These are phyloP conservation scores for Pleurotus ostreatus DNA, from an alignment of 768 basidiomycete species.

Conservation along the genomic window DNA sequence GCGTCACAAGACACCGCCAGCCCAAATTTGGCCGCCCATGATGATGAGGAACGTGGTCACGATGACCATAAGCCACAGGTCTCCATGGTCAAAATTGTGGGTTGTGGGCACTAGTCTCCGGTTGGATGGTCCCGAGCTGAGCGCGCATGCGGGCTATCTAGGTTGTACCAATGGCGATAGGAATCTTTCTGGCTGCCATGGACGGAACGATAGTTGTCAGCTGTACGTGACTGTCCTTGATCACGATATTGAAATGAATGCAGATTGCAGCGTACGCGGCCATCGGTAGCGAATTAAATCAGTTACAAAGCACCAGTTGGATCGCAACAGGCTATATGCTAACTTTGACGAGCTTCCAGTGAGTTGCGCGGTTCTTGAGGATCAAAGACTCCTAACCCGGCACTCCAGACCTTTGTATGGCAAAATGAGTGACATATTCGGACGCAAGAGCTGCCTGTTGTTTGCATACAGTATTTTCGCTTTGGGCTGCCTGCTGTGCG, in stretches of 20 bases:
- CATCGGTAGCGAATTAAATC: conserved; percentile 56
- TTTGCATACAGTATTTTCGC: conserved; percentile 53
- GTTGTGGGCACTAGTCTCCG: background rate
- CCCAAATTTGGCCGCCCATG: conserved; percentile 10
- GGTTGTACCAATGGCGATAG: conserved; percentile 45
- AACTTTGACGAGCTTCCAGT: conserved; percentile 61
- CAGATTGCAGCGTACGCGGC: conserved; percentile 34
- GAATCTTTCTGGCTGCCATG: conserved; percentile 44
- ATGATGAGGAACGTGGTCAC: background rate
- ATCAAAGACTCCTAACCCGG: background rate
- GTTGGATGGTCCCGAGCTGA: background rate
- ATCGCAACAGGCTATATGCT: conserved; percentile 62
- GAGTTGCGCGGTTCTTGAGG: conserved; percentile 12
- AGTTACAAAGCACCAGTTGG: conserved; percentile 65
- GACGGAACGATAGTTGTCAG: conserved; percentile 48
- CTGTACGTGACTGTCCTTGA: conserved; percentile 21
- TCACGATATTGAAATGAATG: background rate
- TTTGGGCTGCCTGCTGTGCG: conserved; percentile 50
- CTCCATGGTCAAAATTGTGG: background rate
- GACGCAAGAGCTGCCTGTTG: conserved; percentile 53
- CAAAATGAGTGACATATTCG: conserved; percentile 64
- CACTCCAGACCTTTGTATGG: conserved; percentile 52
- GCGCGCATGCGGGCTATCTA: conserved; percentile 10
- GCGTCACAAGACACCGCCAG: conserved; percentile 6
- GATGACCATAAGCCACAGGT: background rate